These are phyloP conservation scores for Lodderomyces parapsilosis DNA, from an alignment of 1,139 yeast genomes.

Conservation along the genomic window DNA sequence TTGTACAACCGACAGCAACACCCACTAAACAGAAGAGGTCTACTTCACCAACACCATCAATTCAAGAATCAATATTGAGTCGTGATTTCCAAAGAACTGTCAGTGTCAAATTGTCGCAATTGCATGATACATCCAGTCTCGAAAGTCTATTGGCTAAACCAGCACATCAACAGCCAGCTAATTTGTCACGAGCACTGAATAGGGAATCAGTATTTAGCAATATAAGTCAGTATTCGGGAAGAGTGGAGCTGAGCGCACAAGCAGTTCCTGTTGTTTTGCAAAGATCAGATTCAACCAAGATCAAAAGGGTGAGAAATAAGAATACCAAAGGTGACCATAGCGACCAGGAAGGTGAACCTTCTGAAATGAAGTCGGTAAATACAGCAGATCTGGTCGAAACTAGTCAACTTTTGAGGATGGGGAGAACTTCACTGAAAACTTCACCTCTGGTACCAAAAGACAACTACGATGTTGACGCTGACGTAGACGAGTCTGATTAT, in stretches of 20 bases:
- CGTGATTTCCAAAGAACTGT: slow-evolving; percentile 1
- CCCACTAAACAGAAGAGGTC: neutral
- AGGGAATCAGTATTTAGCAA: slow-evolving; percentile 28
- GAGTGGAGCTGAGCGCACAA: slow-evolving; percentile 18
- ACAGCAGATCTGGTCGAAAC: neutral
- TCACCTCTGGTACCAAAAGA: slow-evolving; percentile 6
- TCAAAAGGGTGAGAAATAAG: slow-evolving; percentile 7
- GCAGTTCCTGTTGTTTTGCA: slow-evolving; percentile 24
- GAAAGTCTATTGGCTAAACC: slow-evolving; percentile 5
- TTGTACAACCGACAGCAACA: neutral
- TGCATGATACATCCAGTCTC: slow-evolving; percentile 4
- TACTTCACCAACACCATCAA: neutral
- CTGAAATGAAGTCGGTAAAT: neutral
- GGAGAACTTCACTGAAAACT: neutral
- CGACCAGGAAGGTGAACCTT: neutral
- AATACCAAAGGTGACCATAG: neutral
- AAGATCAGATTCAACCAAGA: slow-evolving; percentile 13
- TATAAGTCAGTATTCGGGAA: slow-evolving; percentile 31
- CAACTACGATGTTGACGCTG: slow-evolving; percentile 8
- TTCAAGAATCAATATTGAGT: neutral
- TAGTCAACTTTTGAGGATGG: neutral
- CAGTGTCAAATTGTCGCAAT: slow-evolving; percentile 1
- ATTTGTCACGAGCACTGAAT: slow-evolving; percentile 3
- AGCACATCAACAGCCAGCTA: neutral
- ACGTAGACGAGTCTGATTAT: slow-evolving; percentile 8